These are phyloP conservation scores for Chrysosporium queenslandicum DNA, from an alignment of 2,329 filamentous ascomycete genomes.

Conservation along the genomic window DNA sequence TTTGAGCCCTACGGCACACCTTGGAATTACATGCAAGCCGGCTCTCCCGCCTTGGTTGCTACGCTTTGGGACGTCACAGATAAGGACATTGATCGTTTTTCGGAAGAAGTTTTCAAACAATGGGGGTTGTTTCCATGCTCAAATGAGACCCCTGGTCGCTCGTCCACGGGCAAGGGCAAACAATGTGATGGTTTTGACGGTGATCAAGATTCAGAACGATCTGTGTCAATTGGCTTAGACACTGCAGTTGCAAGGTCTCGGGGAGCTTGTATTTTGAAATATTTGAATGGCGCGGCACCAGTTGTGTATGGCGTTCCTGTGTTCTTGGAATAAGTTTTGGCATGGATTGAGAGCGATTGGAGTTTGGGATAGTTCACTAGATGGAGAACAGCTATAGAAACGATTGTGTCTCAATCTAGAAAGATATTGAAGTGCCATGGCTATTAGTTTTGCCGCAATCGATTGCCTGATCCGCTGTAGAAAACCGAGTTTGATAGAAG, in stretches of 20 bases:
- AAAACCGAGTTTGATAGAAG: too few relatives aligned
- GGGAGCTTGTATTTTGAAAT: constrained; percentile 72
- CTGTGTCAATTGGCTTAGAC: constrained; percentile 33
- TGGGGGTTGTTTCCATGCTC: constrained; percentile 61
- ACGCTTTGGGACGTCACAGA: constrained; percentile 98
- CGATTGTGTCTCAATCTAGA: too few relatives aligned
- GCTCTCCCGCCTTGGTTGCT: constrained; percentile 74
- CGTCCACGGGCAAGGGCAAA: neutral
- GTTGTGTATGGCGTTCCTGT: constrained; percentile 94
- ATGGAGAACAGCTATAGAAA: too few relatives aligned
- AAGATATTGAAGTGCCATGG: too few relatives aligned
- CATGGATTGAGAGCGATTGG: neutral
- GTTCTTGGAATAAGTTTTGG: constrained; percentile 47
- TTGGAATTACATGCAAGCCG: constrained; percentile 83
- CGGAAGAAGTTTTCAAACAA: constrained; percentile 63
- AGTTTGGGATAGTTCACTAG: neutral
- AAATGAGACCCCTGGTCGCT: constrained; percentile 20
- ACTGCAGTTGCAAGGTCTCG: constrained; percentile 69
- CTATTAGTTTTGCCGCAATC: too few relatives aligned
- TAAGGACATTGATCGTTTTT: constrained; percentile 90
- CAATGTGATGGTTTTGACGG: neutral
- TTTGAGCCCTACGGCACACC: constrained; percentile 89
- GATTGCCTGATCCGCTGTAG: too few relatives aligned
- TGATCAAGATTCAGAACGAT: neutral
- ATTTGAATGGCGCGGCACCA: constrained; percentile 86